These are phyloP conservation scores for Acanthamoeba lugdunensis DNA, from an alignment of 208 protist species.

Conservation along the genomic window DNA sequence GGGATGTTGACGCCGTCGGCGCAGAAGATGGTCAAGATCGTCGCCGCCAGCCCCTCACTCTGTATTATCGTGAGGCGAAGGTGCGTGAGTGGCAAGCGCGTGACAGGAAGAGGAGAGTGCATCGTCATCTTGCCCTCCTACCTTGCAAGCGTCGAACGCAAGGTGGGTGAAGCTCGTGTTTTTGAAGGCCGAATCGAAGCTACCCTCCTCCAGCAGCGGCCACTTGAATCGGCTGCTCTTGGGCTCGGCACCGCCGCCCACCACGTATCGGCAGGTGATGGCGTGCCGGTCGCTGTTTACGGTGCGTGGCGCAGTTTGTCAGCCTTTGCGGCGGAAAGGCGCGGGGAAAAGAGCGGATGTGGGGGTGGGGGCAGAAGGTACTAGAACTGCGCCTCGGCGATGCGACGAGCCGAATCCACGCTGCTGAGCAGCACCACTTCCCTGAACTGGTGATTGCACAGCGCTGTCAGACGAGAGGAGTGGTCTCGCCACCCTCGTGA, in stretches of 20 bases:
- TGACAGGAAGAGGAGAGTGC: neutral
- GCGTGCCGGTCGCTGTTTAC: neutral
- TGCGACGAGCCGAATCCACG: slow-evolving; percentile 42
- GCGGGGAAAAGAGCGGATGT: neutral
- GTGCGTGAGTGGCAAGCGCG: neutral
- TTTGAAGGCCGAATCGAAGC: slow-evolving; percentile 36
- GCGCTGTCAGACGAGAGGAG: neutral
- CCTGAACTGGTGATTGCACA: neutral
- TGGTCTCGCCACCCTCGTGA: neutral
- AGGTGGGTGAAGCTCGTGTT: slow-evolving; percentile 58
- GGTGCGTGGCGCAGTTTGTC: neutral
- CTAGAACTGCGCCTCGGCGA: neutral
- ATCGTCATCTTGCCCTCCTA: neutral
- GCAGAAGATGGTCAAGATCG: slow-evolving; percentile 45
- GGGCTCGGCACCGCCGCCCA: neutral
- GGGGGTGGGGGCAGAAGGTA: neutral
- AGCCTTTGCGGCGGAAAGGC: neutral
- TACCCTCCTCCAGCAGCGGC: slow-evolving; percentile 42
- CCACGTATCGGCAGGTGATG: neutral
- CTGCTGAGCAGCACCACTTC: slow-evolving; percentile 40
- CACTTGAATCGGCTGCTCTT: slow-evolving; percentile 29
- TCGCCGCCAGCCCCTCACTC: neutral
- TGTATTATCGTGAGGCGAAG: neutral
- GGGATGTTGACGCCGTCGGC: slow-evolving; percentile 38
- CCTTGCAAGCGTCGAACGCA: slow-evolving; percentile 16